Base-by-base conservation (phyloP, 2,329 filamentous ascomycete genomes). In the Pseudocercospora pini-densiflorae region DNA sequence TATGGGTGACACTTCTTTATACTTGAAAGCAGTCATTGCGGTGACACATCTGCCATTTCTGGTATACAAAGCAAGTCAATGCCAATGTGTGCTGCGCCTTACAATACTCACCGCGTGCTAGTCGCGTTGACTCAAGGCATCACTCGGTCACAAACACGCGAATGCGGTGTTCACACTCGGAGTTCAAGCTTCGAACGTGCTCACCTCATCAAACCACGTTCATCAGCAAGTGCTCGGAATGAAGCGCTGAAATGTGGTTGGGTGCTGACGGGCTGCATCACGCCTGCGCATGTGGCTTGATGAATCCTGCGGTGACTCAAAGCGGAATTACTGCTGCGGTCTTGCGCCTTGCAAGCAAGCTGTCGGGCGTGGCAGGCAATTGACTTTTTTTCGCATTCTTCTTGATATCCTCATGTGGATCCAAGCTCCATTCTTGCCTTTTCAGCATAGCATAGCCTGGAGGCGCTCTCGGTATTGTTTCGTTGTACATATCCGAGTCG, bases 81-180 rank as follows among this genome's bases (percentile, higher is more conserved):
- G 23, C 51, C 24, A 23, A 49, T 54, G 51, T 29, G 21, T 54
- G 51, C 51, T 27, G 36, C 36, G 36, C 36, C 36, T n/a, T 40
- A n/a, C 36, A 40, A 40, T 31, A 54, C 23, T 54, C 51, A 55
- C 27, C 24, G 27, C 51, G 47, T 51, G 24, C 5, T 51, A 3
- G 21, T 51, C 19, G 51, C 51, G 57, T 59, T 59, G 57, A 59
- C 57, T 59, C 57, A 59, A 59, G 57, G 36, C 57, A 59, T 59
- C 57, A 29, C 23, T 29, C 57, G 57, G 57, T 43, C 33, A 5
- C 29, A 45, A n/a, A 55, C 51, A 47, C 55, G 36, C 57, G 57
- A 59, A 59, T 43, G 57, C 57, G 36, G 57, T 59, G 57, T 59
- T 47, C 57, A 16, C 8, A n/a, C 24, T 59, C 57, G 33, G 57